These are phyloP conservation scores for Aspergillus felis DNA, from an alignment of 2,329 filamentous ascomycete genomes.

Conservation along the genomic window DNA sequence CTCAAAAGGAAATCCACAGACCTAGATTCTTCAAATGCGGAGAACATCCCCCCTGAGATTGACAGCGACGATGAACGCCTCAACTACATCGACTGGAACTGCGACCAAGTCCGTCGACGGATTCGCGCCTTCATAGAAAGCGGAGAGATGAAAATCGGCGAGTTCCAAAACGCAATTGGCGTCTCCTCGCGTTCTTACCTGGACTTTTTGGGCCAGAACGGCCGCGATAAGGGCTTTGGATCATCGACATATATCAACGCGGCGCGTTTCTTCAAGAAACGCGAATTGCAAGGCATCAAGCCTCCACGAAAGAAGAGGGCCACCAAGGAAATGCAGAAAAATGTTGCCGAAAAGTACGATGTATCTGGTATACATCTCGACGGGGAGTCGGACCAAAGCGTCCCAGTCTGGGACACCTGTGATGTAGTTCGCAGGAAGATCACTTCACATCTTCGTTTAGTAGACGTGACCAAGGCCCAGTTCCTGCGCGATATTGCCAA, in stretches of 20 bases:
- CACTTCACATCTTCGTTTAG: not conserved
- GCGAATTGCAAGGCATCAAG: too few relatives aligned
- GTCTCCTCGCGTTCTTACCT: too few relatives aligned
- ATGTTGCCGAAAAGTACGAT: slow-evolving; percentile 31
- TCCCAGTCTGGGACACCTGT: slow-evolving; percentile 55
- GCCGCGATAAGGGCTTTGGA: too few relatives aligned
- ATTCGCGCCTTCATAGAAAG: too few relatives aligned
- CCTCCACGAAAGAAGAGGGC: slow-evolving; percentile 18
- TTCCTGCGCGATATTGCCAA: slow-evolving; percentile 50
- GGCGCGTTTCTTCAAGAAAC: too few relatives aligned
- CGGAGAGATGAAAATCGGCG: too few relatives aligned
- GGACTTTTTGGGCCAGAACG: too few relatives aligned
- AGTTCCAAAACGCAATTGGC: too few relatives aligned
- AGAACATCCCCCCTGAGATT: not conserved
- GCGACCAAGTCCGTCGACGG: too few relatives aligned
- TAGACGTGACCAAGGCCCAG: slow-evolving; percentile 49
- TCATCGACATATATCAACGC: too few relatives aligned
- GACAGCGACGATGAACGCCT: slow-evolving; percentile 4
- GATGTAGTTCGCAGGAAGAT: slow-evolving; percentile 58
- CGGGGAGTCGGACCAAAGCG: slow-evolving; percentile 45
- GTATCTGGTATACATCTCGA: slow-evolving; percentile 43
- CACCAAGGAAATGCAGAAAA: slow-evolving; percentile 27
- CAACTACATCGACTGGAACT: slow-evolving; percentile 12
- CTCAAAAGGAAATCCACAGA: not conserved
- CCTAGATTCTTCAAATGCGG: not conserved